phyloP scores from a whole-genome alignment of 208 protist species.

The Acanthamoeba healyi region DNA sequence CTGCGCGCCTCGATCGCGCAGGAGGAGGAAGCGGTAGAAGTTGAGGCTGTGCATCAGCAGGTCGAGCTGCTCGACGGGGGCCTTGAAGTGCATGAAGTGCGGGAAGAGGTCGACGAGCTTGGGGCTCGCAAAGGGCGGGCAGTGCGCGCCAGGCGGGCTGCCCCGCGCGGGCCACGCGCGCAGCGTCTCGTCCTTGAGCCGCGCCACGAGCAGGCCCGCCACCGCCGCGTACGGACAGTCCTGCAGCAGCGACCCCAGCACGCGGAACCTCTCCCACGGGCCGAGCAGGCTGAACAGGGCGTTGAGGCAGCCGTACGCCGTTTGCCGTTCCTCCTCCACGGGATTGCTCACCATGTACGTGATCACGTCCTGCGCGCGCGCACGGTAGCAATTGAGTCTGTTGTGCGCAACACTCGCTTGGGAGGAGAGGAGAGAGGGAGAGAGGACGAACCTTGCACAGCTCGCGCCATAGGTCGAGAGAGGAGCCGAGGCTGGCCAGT shows the following conservation, averaged over 20 bases:
- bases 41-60: slow-evolving; percentile 57
- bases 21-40: slow-evolving; percentile 57
- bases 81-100: slow-evolving; percentile 48
- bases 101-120: slow-evolving; percentile 70
- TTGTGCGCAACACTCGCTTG: background rate
- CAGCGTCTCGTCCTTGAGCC: slow-evolving; percentile 61
- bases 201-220: slow-evolving; percentile 46
- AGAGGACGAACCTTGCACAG: slow-evolving; percentile 27
- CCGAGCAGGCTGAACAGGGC: background rate
- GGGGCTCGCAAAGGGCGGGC: slow-evolving; percentile 54
- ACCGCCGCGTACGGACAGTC: slow-evolving; percentile 69
- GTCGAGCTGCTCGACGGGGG: slow-evolving; percentile 35
- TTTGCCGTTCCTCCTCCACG: slow-evolving; percentile 30
- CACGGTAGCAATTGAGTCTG: too few species aligned
- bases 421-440: background rate
- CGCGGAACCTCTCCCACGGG: slow-evolving; percentile 1
- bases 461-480: slow-evolving; percentile 48
- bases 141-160: slow-evolving; percentile 25
- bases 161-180: slow-evolving; percentile 56
- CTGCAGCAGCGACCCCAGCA: slow-evolving; percentile 50
- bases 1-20: background rate
- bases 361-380: slow-evolving; percentile 72
- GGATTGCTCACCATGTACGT: slow-evolving; percentile 63
- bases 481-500: background rate
- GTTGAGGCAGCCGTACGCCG: slow-evolving; percentile 10